A percentile compares a stretch with the other conserved stretches of the same genome.
Conservation (phyloP, 768 basidiomycete species). For the Boletus insuetus region DNA sequence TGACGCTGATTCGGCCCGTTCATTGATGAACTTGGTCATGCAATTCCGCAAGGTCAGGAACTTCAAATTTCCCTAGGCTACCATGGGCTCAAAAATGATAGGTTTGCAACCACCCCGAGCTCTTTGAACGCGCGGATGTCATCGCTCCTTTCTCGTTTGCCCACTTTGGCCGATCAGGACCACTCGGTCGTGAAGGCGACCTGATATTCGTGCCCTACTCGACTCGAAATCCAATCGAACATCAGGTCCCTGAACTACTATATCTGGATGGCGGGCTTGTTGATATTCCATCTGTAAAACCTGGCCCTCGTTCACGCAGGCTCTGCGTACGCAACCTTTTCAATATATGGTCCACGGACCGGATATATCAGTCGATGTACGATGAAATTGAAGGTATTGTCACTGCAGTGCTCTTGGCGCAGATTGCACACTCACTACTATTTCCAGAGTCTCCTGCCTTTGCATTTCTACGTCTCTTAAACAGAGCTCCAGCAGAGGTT, state of each 20-base stretch:
- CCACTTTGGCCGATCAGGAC: slow-evolving; percentile 75
- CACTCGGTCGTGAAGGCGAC: slow-evolving; percentile 86
- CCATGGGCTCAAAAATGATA: slow-evolving; percentile 25
- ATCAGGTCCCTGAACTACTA: slow-evolving; percentile 68
- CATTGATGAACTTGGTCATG: slow-evolving; percentile 99
- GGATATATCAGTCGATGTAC: slow-evolving; percentile 68
- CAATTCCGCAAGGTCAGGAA: slow-evolving; percentile 89
- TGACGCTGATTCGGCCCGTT: slow-evolving; percentile 87
- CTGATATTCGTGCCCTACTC: slow-evolving; percentile 81
- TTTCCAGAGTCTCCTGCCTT: slow-evolving; percentile 55
- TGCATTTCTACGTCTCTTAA: slow-evolving; percentile 74
- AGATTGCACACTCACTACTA: background rate
- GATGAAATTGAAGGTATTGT: slow-evolving; percentile 53
- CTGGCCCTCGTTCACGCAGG: slow-evolving; percentile 46
- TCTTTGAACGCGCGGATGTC: slow-evolving; percentile 97
- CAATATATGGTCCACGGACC: slow-evolving; percentile 89
- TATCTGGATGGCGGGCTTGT: slow-evolving; percentile 76
- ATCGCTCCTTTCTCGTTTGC: slow-evolving; percentile 90
- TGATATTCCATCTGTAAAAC: slow-evolving; percentile 57
- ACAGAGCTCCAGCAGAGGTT: slow-evolving; percentile 60
- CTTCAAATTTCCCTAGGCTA: background rate
- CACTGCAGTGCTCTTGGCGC: background rate
- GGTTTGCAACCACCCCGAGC: slow-evolving; percentile 98
- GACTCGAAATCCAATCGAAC: slow-evolving; percentile 82
- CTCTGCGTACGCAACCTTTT: slow-evolving; percentile 63